These are phyloP conservation scores for Trichoderma gamsii DNA, from an alignment of 495 filamentous ascomycete species.

Conservation along the genomic window DNA sequence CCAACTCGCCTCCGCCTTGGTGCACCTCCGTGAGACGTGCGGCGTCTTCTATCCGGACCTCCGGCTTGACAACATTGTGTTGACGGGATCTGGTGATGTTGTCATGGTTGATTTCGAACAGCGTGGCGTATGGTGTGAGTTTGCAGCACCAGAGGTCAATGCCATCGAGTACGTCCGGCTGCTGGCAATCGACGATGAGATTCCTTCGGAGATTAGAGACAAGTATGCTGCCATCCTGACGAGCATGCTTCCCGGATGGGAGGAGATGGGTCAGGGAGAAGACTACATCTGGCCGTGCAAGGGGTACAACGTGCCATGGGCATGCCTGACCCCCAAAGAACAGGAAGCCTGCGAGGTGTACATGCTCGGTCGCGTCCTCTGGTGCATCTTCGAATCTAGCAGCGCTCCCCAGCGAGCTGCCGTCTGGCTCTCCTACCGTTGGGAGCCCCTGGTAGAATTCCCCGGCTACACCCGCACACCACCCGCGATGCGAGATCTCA, in stretches of 20 bases:
- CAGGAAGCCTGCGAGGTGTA: conserved; percentile 46
- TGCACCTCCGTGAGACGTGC: conserved; percentile 31
- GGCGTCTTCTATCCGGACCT: conserved; percentile 44
- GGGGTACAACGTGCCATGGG: conserved; percentile 44
- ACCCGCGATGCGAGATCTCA: conserved; percentile 29
- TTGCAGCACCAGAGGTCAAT: conserved; percentile 45
- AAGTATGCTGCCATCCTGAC: conserved; percentile 32
- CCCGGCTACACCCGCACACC: conserved; percentile 38
- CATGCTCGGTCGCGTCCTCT: conserved; percentile 46
- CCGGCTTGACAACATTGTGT: conserved; percentile 43
- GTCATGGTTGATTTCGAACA: conserved; percentile 51
- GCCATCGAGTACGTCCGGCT: conserved; percentile 41
- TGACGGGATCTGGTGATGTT: conserved; percentile 32
- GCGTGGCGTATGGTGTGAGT: conserved; percentile 46
- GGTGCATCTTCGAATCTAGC: conserved; percentile 49
- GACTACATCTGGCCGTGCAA: conserved; percentile 29
- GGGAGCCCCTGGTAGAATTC: conserved; percentile 44
- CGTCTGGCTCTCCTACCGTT: conserved; percentile 43
- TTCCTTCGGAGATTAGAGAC: conserved; percentile 27
- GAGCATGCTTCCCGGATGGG: conserved; percentile 34
- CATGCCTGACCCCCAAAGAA: conserved; percentile 35
- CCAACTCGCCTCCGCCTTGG: conserved; percentile 37
- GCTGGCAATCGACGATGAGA: conserved; percentile 29
- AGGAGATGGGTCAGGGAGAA: conserved; percentile 30
- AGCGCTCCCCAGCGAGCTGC: conserved; percentile 40